phyloP scores from a whole-genome alignment of 1,284 basidiomycete genomes.

The Rhodotorula sp. region DNA sequence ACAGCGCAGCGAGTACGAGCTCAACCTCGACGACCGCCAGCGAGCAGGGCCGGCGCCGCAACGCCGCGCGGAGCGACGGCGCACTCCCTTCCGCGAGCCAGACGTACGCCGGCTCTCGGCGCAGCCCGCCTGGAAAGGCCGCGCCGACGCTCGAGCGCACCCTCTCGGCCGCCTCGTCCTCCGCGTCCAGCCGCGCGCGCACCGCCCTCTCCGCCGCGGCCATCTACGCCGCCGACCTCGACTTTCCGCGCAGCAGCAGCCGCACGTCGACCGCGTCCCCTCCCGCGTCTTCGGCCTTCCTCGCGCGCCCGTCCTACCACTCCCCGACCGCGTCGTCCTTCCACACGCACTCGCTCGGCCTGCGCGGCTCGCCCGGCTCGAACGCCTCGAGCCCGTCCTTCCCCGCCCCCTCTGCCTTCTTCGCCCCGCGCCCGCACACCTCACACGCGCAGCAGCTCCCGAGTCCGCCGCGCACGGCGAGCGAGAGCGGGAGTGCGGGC shows the following conservation, averaged over 20 bases:
- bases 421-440: neutral
- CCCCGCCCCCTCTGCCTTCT: neutral
- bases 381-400: neutral
- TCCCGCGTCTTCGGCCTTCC: neutral
- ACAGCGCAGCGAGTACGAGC: neutral
- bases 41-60: neutral
- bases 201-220: neutral
- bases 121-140: neutral
- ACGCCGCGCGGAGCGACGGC: neutral
- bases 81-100: neutral
- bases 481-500: neutral
- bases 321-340: neutral
- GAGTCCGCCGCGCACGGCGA: neutral
- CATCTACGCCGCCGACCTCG: constrained; percentile 14
- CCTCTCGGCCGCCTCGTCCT: neutral
- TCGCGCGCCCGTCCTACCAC: neutral
- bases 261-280: neutral
- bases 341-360: neutral
- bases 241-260: constrained; percentile 2
- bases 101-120: too few species aligned
- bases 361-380: neutral
- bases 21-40: neutral
- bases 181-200: neutral
- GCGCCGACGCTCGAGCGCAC: neutral
- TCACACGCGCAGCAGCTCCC: neutral